A percentile compares a stretch with the other conserved stretches of the same genome.
phyloP scores from a whole-genome alignment of 352 stramenopile genomes.

The Phytophthora idaei region DNA sequence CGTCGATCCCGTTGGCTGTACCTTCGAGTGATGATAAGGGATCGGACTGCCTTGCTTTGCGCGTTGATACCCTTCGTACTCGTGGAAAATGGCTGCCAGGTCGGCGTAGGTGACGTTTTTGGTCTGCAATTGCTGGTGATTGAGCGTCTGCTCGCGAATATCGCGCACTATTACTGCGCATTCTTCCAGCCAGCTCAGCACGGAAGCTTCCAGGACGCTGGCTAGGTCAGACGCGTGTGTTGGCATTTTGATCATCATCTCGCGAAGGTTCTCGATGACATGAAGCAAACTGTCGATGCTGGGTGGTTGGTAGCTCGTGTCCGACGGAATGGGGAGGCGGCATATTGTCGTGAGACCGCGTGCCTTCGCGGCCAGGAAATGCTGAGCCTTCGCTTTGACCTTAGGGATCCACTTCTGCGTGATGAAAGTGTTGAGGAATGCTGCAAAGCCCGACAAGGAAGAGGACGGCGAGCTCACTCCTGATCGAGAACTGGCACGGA shows the following conservation, averaged over 20 bases:
- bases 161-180: constrained; percentile 73
- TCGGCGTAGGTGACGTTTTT: constrained; percentile 62
- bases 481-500: constrained; percentile 25
- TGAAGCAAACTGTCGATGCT: constrained; percentile 81
- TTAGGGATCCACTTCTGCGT: constrained; percentile 78
- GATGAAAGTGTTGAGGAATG: constrained; percentile 75
- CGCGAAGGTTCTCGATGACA: constrained; percentile 63
- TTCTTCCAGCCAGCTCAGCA: constrained; percentile 77
- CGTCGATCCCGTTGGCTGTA: constrained; percentile 22
- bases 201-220: constrained; percentile 63
- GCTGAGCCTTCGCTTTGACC: constrained; percentile 71
- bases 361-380: constrained; percentile 67
- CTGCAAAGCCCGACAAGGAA: constrained; percentile 41
- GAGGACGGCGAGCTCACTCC: constrained; percentile 9
- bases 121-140: constrained; percentile 62
- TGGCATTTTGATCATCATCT: constrained; percentile 79
- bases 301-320: constrained; percentile 77
- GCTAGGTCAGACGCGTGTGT: constrained; percentile 64
- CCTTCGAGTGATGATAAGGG: constrained; percentile 59
- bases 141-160: constrained; percentile 78
- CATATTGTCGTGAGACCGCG: constrained; percentile 48
- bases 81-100: constrained; percentile 61
- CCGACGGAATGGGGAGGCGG: constrained; percentile 62
- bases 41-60: constrained; percentile 61
- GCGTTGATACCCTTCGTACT: constrained; percentile 69